These are phyloP conservation scores for Cercospora citrullina DNA, from an alignment of 2,329 filamentous ascomycete species.

Conservation along the genomic window DNA sequence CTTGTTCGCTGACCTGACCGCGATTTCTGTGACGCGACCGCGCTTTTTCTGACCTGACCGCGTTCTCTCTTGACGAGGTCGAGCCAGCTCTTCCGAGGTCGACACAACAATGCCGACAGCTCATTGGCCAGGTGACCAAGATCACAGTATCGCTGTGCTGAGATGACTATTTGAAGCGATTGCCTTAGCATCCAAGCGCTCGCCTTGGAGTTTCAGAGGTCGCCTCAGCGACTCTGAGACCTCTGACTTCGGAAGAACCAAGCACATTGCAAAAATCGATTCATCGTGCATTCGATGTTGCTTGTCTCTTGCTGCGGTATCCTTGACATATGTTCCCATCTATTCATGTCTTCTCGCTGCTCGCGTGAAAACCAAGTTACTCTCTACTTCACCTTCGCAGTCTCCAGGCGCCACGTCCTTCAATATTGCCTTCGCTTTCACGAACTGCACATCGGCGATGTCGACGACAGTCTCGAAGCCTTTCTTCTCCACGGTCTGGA, in stretches of 20 bases:
- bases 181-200: neutral
- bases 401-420: conserved; percentile 2
- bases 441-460: conserved; percentile 21
- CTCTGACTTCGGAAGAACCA: neutral
- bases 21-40: neutral
- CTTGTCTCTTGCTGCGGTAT: neutral
- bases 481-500: conserved; percentile 21
- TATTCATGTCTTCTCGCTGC: neutral
- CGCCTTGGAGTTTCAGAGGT: neutral
- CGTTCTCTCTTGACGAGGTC: neutral
- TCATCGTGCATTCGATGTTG: neutral
- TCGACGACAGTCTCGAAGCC: conserved; percentile 28
- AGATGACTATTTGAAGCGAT: neutral
- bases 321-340: neutral
- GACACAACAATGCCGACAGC: neutral
- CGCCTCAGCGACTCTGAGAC: neutral
- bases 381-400: conserved; percentile 17
- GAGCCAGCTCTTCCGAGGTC: neutral
- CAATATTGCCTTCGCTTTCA: conserved; percentile 21
- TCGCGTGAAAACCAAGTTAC: conserved; percentile 14
- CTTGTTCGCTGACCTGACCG: neutral
- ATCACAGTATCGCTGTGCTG: neutral
- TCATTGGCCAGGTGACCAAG: neutral
- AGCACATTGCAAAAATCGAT: neutral
- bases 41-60: neutral